Evolutionary conservation across 352 stramenopile species (phyloP).

Genomic region (Pythium insidiosum): DNA sequence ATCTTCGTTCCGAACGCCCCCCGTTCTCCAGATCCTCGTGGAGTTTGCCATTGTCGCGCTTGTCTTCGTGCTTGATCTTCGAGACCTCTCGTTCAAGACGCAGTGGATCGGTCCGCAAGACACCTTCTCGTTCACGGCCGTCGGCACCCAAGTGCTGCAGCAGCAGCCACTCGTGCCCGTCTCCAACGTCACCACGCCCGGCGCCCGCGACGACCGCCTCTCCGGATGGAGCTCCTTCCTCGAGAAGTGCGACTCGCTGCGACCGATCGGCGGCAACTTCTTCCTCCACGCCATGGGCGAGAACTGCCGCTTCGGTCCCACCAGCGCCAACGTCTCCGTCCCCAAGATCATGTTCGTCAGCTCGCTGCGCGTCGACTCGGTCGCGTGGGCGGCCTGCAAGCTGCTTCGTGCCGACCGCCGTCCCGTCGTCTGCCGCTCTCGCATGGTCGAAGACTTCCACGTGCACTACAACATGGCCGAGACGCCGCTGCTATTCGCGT

Average conservation of each 20-base stretch:
- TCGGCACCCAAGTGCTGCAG: conserved; percentile 4
- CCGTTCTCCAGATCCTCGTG: background rate
- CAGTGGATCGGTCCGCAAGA: conserved; percentile 14
- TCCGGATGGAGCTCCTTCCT: conserved; percentile 14
- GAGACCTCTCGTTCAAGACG: conserved; percentile 18
- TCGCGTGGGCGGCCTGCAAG: conserved; percentile 9
- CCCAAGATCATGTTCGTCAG: conserved; percentile 1
- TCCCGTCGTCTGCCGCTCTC: conserved; percentile 4
- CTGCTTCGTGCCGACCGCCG: conserved; percentile 2
- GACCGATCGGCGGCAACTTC: conserved; percentile 4
- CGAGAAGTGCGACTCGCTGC: conserved; percentile 4
- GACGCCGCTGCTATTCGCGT: conserved; percentile 3
- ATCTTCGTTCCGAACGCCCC: too few relatives aligned
- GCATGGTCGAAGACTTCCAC: background rate
- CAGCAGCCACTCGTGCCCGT: background rate
- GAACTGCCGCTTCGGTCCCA: conserved; percentile 9
- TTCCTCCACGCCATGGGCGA: conserved; percentile 10
- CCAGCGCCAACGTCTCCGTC: background rate
- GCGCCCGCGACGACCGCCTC: background rate
- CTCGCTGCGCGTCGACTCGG: conserved; percentile 1
- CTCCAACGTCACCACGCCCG: background rate
- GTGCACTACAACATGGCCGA: conserved; percentile 5
- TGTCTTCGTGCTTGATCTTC: conserved; percentile 10
- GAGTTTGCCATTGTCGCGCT: conserved; percentile 3
- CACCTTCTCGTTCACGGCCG: conserved; percentile 9